Conservation (phyloP, 495 filamentous ascomycete genomes). For the Beverwykella pulmonaria region DNA sequence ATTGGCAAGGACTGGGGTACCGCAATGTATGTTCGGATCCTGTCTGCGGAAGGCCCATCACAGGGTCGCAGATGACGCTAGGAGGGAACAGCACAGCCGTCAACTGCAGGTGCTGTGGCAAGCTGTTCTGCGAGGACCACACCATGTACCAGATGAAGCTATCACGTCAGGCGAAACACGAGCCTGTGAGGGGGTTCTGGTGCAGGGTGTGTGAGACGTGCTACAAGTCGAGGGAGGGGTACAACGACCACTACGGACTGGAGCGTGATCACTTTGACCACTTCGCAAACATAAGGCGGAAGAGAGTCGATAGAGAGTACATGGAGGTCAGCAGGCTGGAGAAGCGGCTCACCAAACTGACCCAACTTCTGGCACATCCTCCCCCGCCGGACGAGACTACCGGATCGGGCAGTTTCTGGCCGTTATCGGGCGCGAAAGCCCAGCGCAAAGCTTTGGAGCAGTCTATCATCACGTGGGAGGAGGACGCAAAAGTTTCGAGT, state of each 20-base stretch:
- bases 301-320: constrained; percentile 77
- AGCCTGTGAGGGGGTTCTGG: constrained; percentile 91
- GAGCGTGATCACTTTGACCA: constrained; percentile 67
- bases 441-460: constrained; percentile 84
- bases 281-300: constrained; percentile 70
- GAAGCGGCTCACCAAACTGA: constrained; percentile 87
- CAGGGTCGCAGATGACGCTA: constrained; percentile 56
- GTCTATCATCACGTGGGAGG: constrained; percentile 90
- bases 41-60: constrained; percentile 60
- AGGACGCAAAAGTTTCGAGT: constrained; percentile 74
- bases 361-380: constrained; percentile 74
- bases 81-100: constrained; percentile 79
- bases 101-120: constrained; percentile 90
- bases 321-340: constrained; percentile 88
- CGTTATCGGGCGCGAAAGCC: constrained; percentile 59
- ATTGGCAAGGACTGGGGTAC: constrained; percentile 80
- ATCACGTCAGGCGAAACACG: constrained; percentile 83
- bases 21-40: constrained; percentile 86
- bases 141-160: constrained; percentile 99
- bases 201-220: constrained; percentile 96
- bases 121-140: constrained; percentile 94
- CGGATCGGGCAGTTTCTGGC: constrained; percentile 56
- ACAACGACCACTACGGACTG: constrained; percentile 80
- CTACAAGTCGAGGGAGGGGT: constrained; percentile 93
- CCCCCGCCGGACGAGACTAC: constrained; percentile 62